These are phyloP conservation scores for Claviceps maximensis DNA, from an alignment of 2,329 filamentous ascomycete genomes.

Conservation along the genomic window DNA sequence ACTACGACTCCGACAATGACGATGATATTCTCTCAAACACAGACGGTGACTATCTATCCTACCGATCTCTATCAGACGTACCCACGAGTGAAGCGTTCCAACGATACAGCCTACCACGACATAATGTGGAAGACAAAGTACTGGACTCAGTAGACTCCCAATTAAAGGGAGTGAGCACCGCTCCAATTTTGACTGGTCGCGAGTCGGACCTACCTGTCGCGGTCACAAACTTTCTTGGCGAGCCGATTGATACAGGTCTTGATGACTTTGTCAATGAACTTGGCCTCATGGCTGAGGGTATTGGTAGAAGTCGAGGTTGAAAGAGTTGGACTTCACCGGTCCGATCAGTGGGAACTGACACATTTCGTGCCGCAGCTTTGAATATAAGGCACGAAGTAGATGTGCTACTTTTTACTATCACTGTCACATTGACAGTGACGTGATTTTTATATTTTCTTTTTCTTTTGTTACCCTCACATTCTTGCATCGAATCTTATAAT, in stretches of 20 bases:
- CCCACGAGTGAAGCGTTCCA: constrained; percentile 14
- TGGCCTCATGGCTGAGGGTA: constrained; percentile 37
- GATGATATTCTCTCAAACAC: constrained; percentile 24
- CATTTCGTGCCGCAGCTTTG: background rate
- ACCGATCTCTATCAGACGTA: constrained; percentile 11
- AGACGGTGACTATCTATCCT: constrained; percentile 22
- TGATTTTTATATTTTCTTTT: background rate
- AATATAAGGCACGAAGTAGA: background rate
- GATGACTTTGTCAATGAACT: constrained; percentile 33
- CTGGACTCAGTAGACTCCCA: background rate
- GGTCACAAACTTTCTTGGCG: constrained; percentile 17
- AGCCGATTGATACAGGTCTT: constrained; percentile 23
- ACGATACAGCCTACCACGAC: constrained; percentile 35
- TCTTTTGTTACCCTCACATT: background rate
- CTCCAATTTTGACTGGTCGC: constrained; percentile 13
- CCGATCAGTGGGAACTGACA: background rate
- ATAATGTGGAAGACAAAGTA: constrained; percentile 12
- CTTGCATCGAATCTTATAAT: background rate
- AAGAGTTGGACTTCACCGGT: no score
- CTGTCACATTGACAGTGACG: no score
- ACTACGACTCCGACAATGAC: constrained; percentile 33
- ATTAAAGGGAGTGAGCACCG: constrained; percentile 10
- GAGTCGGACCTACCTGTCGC: constrained; percentile 10
- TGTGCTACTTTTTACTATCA: background rate
- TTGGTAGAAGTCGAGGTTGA: constrained; percentile 20